Evolutionary conservation across 192 early-diverging fungal genomes (phyloP), one percentile per base, ranked within the genome.

Genomic region (Lobosporangium transversale): DNA sequence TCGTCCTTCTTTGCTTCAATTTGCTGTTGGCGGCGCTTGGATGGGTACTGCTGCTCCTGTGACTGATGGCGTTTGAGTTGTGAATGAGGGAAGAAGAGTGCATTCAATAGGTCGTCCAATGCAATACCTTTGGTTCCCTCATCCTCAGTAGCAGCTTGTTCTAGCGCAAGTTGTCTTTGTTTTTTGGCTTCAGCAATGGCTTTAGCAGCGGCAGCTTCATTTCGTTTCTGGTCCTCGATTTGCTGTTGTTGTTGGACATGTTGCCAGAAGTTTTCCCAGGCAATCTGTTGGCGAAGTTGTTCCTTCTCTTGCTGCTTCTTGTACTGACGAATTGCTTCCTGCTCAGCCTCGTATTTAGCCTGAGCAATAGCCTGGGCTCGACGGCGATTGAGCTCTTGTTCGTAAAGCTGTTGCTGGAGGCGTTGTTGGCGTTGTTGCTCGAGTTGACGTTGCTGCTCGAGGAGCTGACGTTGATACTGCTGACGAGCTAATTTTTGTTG

Each of bases 261-360:
- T 20, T 66, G 53, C 23, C 53, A 12, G 36, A 75, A 24, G n/a
- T 17, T 3, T 58, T n/a, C 18, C 61, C 54, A 17, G 66, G 44
- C 10, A 48, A 18, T 63, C 23, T 66, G 56, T 35, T 66, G 36
- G 5, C 33, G 56, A 17, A 60, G 32, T 37, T 58, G 62, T 15
- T 53, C 62, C 37, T n/a, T n/a, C n/a, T n/a, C n/a, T n/a, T 61
- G 55, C 33, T 74, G 56, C 26, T 32, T 53, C 47, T 66, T 60
- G 58, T 73, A 73, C 31, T 64, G 53, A 18, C 69, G 69, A 24
- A 65, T 65, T 2, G 62, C 70, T 27, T 74, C 51, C 31, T 74
- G 70, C n/a, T 74, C 70, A 11, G 70, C 70, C 44, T 74, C 57
- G 49, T 65, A 59, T 45, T 66, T 43, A n/a, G 62, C 71, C 45